Conservation (phyloP, 441 rosid species). For the Gossypium laxum region DNA sequence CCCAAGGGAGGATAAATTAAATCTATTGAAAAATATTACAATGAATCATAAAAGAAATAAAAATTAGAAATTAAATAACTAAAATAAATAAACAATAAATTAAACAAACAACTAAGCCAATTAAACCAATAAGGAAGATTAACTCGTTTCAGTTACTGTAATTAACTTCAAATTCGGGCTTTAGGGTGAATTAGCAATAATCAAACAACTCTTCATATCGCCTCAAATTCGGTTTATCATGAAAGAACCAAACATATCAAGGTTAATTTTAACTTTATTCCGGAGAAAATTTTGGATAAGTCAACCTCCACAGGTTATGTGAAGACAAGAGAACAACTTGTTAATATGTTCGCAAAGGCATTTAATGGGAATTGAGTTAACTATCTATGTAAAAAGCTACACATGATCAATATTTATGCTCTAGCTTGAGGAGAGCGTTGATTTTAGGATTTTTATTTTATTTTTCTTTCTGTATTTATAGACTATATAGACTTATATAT, state of each 20-base stretch:
- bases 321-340: not conserved
- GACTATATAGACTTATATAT: no score
- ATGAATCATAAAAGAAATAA: not conserved
- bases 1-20: not conserved
- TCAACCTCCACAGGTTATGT: no score
- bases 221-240: not conserved
- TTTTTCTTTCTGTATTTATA: no score
- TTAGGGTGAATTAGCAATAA: not conserved
- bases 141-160: not conserved
- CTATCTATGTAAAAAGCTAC: not conserved
- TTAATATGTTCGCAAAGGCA: not conserved
- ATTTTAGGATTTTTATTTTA: no score
- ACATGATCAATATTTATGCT: not conserved
- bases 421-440: not conserved
- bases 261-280: no score
- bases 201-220: not conserved
- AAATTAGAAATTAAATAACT: not conserved
- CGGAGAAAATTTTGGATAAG: no score
- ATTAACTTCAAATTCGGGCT: not conserved
- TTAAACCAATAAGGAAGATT: not conserved
- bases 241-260: not conserved
- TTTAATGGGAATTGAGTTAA: no score
- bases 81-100: no score
- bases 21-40: not conserved
- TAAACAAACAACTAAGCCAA: not conserved